These are phyloP conservation scores for Diaporthe australafricana DNA, from an alignment of 2,329 filamentous ascomycete genomes.

Conservation along the genomic window DNA sequence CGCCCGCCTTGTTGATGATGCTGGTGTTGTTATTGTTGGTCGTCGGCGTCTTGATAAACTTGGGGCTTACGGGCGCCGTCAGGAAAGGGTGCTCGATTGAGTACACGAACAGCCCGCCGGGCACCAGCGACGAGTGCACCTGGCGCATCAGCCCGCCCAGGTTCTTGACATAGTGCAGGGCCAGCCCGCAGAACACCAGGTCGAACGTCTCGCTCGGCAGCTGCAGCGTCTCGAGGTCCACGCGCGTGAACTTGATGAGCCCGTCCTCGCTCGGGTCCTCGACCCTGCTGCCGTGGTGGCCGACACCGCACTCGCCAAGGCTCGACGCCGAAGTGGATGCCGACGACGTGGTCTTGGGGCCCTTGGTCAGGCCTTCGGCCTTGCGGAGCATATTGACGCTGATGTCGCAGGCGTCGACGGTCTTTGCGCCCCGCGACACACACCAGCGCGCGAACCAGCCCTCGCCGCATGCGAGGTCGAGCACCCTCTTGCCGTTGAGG, in stretches of 20 bases:
- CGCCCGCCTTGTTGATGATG: neutral
- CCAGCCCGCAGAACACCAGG: constrained; percentile 54
- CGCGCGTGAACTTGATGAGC: constrained; percentile 47
- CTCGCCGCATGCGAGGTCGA: constrained; percentile 60
- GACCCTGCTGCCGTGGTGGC: constrained; percentile 35
- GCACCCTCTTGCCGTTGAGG: constrained; percentile 46
- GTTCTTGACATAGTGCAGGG: constrained; percentile 54
- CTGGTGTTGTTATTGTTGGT: neutral
- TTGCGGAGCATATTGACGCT: constrained; percentile 57
- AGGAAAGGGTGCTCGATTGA: constrained; percentile 61
- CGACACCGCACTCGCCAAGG: neutral
- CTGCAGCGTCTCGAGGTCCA: constrained; percentile 48
- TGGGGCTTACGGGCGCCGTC: constrained; percentile 52
- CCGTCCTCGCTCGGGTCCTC: constrained; percentile 9
- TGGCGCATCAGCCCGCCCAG: constrained; percentile 47
- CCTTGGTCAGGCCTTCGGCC: constrained; percentile 46
- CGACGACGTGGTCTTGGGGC: constrained; percentile 29
- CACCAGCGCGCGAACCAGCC: constrained; percentile 60
- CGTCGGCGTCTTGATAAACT: constrained; percentile 40
- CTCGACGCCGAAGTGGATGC: constrained; percentile 8
- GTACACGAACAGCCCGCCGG: constrained; percentile 54
- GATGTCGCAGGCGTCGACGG: constrained; percentile 53
- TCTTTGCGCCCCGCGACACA: constrained; percentile 49
- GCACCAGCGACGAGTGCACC: constrained; percentile 47
- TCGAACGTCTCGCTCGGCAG: constrained; percentile 46